Percentiles rank a stretch among this genome's conserved stretches.
Evolutionary conservation across 163 green algal genomes (phyloP).

Genomic region (Volvox carteri): DNA sequence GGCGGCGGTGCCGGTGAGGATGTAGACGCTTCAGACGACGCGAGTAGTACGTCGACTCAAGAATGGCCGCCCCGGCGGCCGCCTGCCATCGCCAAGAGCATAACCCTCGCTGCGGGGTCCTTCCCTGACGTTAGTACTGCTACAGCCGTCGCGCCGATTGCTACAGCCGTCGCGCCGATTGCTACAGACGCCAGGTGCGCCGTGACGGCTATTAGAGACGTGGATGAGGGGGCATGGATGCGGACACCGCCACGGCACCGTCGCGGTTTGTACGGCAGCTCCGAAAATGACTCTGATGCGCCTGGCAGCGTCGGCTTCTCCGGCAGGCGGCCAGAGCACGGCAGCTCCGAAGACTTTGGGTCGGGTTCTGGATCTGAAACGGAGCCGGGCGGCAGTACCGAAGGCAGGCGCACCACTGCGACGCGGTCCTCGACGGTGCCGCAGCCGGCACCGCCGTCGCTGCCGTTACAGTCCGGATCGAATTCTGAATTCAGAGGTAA

Average conservation of each 20-base stretch:
- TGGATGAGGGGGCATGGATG: not conserved
- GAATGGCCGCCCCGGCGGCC: constrained; percentile 23
- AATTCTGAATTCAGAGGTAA: not conserved
- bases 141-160: not conserved
- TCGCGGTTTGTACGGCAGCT: not conserved
- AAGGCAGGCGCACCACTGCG: not conserved
- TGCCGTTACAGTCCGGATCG: not conserved
- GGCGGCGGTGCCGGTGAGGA: not conserved
- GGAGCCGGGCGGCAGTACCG: not conserved
- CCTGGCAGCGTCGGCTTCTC: constrained; percentile 15
- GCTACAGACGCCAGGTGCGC: not conserved
- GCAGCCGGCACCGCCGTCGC: not conserved
- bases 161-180: not conserved
- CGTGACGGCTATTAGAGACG: too few relatives aligned
- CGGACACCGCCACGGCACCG: not conserved
- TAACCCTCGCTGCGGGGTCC: not conserved
- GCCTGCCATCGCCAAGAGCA: not conserved
- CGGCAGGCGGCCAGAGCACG: not conserved
- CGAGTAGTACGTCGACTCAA: constrained; percentile 32
- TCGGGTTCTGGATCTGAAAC: not conserved
- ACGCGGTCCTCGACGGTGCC: not conserved
- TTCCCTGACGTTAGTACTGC: not conserved
- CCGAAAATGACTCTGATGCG: not conserved
- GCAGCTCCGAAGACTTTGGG: not conserved
- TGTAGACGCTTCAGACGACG: not conserved